Base-by-base conservation (phyloP, 306 rosid species). In the Potentilla sterilis region DNA sequence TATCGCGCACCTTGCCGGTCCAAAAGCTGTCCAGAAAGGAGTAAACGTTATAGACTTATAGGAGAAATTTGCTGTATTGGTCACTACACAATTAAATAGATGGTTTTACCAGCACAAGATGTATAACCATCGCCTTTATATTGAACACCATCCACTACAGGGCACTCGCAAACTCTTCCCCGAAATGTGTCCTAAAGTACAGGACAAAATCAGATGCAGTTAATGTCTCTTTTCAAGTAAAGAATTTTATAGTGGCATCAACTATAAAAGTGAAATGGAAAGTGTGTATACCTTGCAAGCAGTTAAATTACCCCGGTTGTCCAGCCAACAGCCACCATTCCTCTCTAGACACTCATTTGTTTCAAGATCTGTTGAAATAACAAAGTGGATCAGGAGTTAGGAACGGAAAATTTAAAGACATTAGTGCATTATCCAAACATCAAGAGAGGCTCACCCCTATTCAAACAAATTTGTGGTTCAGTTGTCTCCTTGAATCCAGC, bases 121-220 rank as follows among this genome's bases (percentile, higher is more conserved):
- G 85, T 75, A 77, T 95, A 95, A 41, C 97, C 99, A 82, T 92
- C 93, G 52, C 99, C 99, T 75, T 12, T 88, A 43, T 95, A 95
- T 77, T 89, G 96, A 81, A 95, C 89, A 64, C 99, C 97, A 4
- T 83, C 82, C 72, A 84, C 92, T 22, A 82, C 72, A 59, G 99
- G 99, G 80, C 99, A 95, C 85, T 92, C 92, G 2, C 99, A 95
- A 81, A 95, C 87, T 89, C 97, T 90, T 84, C 97, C 99, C 83
- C 99, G 78, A 69, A 90, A 95, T 43, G 99, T 95, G 76, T 95
- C 99, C 99, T 95, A 74, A 32, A 70, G 32, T 8, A 74, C 70
- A 58, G 40, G 65, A 21, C 71, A 59, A 42, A 75, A 48, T 37
- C 58, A 19, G 28, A 72, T 37, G 58, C 44, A 75, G 68, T 67